These are phyloP conservation scores for Hylodesmum podocarpum DNA, from an alignment of 306 rosid genomes.

Conservation along the genomic window DNA sequence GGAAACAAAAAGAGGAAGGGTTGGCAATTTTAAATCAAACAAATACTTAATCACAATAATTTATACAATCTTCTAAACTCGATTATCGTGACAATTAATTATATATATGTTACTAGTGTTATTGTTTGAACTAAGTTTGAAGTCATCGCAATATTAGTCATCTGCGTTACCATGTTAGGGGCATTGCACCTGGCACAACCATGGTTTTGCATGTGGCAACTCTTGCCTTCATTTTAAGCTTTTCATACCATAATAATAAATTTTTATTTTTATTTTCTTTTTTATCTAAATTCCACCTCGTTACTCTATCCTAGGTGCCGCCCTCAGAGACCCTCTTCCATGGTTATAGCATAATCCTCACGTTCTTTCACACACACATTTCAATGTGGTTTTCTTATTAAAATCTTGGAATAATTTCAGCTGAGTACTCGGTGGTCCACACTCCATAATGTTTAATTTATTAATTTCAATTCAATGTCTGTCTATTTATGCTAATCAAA, in stretches of 20 bases:
- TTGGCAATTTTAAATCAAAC: neutral
- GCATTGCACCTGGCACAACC: constrained; percentile 66
- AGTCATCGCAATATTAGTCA: neutral
- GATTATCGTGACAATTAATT: neutral
- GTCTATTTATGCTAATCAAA: neutral
- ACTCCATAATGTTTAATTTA: constrained; percentile 2
- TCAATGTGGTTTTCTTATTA: neutral
- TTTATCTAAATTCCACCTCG: neutral
- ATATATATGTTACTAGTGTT: neutral
- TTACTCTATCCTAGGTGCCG: constrained; percentile 65
- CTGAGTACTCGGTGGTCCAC: constrained; percentile 22
- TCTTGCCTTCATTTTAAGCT: neutral
- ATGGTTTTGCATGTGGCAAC: constrained; percentile 53
- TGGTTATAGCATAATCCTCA: constrained; percentile 21
- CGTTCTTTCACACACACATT: constrained; percentile 33
- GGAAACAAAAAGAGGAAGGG: too few species aligned
- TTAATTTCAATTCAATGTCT: neutral
- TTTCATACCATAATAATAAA: neutral
- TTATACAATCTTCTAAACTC: neutral
- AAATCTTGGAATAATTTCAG: neutral
- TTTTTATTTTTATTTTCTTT: neutral
- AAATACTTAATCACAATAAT: neutral
- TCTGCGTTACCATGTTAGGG: constrained; percentile 17
- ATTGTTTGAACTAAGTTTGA: neutral
- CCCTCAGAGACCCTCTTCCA: constrained; percentile 35